Evolutionary conservation across 805 yeast genomes (phyloP).

Genomic region (Kodamaea laetipori): DNA sequence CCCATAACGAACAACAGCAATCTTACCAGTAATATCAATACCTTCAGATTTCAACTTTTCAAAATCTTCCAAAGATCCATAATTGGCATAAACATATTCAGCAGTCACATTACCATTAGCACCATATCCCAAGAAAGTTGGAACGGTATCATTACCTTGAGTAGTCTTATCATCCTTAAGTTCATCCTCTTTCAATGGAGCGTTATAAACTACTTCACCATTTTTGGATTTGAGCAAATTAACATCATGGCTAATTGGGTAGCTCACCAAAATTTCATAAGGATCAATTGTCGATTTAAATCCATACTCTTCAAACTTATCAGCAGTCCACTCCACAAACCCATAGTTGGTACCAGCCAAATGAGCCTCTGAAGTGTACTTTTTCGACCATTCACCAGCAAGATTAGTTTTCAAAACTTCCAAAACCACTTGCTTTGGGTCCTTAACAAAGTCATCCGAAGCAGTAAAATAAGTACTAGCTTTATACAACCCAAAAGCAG

Average conservation of each 20-base stretch:
- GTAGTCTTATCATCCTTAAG: constrained; percentile 44
- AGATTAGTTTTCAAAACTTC: constrained; percentile 36
- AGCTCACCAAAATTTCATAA: constrained; percentile 58
- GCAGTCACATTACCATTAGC: constrained; percentile 63
- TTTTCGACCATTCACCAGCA: constrained; percentile 46
- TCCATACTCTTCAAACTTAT: constrained; percentile 53
- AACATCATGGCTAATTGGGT: constrained; percentile 50
- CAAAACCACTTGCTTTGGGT: constrained; percentile 22
- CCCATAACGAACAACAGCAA: constrained; percentile 60
- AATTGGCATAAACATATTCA: constrained; percentile 59
- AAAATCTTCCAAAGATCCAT: constrained; percentile 61
- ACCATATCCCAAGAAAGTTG: constrained; percentile 65
- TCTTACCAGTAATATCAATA: constrained; percentile 52
- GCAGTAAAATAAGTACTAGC: too few relatives aligned
- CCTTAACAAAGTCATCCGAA: constrained; percentile 8
- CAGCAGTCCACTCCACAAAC: constrained; percentile 51
- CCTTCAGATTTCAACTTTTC: constrained; percentile 37
- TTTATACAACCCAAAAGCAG: neutral
- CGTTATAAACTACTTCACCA: constrained; percentile 44
- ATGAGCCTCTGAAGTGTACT: constrained; percentile 45
- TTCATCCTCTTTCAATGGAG: constrained; percentile 53
- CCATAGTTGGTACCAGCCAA: constrained; percentile 48
- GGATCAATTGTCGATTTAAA: constrained; percentile 47
- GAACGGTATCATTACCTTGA: constrained; percentile 39
- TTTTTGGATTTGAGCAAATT: constrained; percentile 30